Percentiles rank a stretch among this genome's conserved stretches.
Conservation (phyloP, 139 green algal genomes). For the Dunaliella primolecta region DNA sequence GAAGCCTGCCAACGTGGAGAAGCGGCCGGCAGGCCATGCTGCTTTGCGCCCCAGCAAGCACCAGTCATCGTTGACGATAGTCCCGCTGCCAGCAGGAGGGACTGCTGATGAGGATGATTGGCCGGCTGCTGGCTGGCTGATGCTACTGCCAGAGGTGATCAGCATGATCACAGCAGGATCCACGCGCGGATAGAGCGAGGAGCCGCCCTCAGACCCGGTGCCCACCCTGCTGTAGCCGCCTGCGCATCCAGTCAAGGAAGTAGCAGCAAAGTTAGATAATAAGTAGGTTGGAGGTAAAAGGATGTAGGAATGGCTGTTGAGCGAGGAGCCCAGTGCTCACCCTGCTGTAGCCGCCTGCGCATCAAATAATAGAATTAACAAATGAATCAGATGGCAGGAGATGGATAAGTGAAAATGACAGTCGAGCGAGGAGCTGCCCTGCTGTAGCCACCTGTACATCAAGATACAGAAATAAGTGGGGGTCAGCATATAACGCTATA, state of each 20-base stretch:
- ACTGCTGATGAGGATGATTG: no score
- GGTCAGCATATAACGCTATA: no score
- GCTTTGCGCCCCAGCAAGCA: conserved; percentile 71
- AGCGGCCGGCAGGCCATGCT: conserved; percentile 57
- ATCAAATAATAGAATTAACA: no score
- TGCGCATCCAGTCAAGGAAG: no score
- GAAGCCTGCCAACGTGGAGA: conserved; percentile 73
- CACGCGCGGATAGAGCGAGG: conserved; percentile 54
- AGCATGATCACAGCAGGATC: conserved; percentile 80
- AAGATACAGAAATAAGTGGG: no score
- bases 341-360: conserved; percentile 16
- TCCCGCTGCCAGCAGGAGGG: no score
- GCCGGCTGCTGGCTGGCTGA: background rate
- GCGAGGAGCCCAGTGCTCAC: background rate
- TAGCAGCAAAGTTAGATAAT: no score
- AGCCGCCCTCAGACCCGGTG: background rate
- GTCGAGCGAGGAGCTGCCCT: background rate
- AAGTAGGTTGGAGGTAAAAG: no score
- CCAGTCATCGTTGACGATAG: conserved; percentile 48
- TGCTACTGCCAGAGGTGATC: conserved; percentile 35
- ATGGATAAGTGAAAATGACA: no score
- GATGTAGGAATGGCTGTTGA: no score
- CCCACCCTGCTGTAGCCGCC: conserved; percentile 15
- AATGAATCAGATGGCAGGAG: no score
- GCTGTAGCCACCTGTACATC: conserved; percentile 22